Evolutionary conservation across 345 rosid species (phyloP).

Genomic region (Balakata baccata): DNA sequence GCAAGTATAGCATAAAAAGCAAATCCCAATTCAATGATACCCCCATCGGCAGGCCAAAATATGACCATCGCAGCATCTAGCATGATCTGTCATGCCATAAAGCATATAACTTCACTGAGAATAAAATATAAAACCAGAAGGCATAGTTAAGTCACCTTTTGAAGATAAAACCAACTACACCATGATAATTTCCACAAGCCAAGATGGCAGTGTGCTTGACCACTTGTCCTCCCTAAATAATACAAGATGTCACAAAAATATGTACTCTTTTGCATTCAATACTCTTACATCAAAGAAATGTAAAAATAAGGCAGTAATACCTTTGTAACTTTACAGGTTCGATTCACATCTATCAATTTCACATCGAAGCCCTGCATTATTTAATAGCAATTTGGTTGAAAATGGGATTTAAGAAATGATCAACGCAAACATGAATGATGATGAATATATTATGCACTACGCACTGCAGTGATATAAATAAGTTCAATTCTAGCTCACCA

Average conservation of each 20-base stretch:
- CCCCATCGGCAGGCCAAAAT: not conserved
- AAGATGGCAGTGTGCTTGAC: conserved; percentile 72
- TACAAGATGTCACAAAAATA: conserved; percentile 19
- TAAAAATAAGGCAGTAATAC: conserved; percentile 32
- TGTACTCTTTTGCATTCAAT: not conserved
- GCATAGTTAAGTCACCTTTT: conserved; percentile 52
- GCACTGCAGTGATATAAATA: not conserved
- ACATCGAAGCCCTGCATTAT: conserved; percentile 83
- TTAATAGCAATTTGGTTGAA: not conserved
- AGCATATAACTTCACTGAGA: not conserved
- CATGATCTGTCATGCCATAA: not conserved
- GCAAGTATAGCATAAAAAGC: not conserved
- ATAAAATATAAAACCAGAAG: conserved; percentile 8
- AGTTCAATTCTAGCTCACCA: not conserved
- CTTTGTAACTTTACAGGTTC: conserved; percentile 92
- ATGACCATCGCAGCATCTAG: not conserved
- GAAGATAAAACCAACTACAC: conserved; percentile 79
- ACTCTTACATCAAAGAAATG: conserved; percentile 5
- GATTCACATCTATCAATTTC: conserved; percentile 73
- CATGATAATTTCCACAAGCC: conserved; percentile 89
- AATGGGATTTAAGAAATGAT: not conserved
- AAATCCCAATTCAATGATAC: not conserved
- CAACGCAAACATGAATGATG: not conserved
- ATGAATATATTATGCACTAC: not conserved
- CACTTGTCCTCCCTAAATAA: conserved; percentile 66